Evolutionary conservation across 2,329 filamentous ascomycete species (phyloP).

Genomic region (Ascochyta clinopodiicola): DNA sequence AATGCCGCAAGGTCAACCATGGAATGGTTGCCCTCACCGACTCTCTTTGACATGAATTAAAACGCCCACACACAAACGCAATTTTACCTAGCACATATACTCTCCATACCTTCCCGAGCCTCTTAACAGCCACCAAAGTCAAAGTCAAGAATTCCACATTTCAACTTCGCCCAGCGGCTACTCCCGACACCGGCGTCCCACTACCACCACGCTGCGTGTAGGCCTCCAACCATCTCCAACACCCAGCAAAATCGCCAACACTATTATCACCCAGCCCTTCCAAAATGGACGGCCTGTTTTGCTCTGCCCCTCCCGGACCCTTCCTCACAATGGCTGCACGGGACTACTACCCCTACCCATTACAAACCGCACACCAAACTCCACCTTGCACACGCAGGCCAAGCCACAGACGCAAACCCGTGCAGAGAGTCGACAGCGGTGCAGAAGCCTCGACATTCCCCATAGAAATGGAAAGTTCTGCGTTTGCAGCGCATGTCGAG

Average conservation of each 20-base stretch:
- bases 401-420: no score
- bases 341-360: conserved; percentile 5
- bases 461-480: no score
- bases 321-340: conserved; percentile 7
- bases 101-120: not conserved
- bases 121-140: no score
- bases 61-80: not conserved
- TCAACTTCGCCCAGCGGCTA: not conserved
- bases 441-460: no score
- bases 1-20: conserved; percentile 18
- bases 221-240: not conserved
- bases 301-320: not conserved
- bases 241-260: no score
- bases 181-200: not conserved
- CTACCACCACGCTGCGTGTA: not conserved
- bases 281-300: not conserved
- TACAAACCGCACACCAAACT: not conserved
- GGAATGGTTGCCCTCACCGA: conserved; percentile 10
- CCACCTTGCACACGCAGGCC: no score
- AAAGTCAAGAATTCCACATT: not conserved
- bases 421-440: no score
- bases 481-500: no score
- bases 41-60: not conserved
- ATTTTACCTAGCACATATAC: not conserved
- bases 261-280: no score